Conservation (phyloP, 495 filamentous ascomycete species). For the Elaphomyces granulatus region DNA sequence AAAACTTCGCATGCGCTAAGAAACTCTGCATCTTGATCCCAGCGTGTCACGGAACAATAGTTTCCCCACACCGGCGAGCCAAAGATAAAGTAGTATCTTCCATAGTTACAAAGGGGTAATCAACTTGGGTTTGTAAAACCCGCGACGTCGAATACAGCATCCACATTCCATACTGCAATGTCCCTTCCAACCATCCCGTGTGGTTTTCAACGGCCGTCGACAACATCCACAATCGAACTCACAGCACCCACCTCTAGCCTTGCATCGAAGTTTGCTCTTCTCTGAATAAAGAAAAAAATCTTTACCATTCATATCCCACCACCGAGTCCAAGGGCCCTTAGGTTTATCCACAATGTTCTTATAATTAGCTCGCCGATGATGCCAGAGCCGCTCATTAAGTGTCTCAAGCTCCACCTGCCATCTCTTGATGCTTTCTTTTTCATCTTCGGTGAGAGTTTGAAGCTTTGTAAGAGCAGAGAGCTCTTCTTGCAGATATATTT, state of each 20-base stretch:
- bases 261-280: not conserved
- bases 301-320: not conserved
- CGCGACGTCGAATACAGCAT: not conserved
- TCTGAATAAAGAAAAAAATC: not conserved
- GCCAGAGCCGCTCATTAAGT: not conserved
- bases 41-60: too few species aligned
- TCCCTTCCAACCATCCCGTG: not conserved
- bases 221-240: not conserved
- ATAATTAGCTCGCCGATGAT: not conserved
- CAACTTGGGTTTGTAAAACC: not conserved
- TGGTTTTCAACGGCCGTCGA: not conserved
- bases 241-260: not conserved
- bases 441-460: too few species aligned
- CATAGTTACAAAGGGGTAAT: too few species aligned
- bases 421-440: not conserved
- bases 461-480: too few species aligned
- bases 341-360: not conserved
- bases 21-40: too few species aligned
- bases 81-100: too few species aligned
- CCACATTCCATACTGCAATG: not conserved
- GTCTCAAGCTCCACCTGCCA: not conserved
- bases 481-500: too few species aligned
- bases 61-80: too few species aligned
- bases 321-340: not conserved
- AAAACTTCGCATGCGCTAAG: too few species aligned